Evolutionary conservation across 306 rosid genomes (phyloP).

Genomic region (Purshia tridentata): DNA sequence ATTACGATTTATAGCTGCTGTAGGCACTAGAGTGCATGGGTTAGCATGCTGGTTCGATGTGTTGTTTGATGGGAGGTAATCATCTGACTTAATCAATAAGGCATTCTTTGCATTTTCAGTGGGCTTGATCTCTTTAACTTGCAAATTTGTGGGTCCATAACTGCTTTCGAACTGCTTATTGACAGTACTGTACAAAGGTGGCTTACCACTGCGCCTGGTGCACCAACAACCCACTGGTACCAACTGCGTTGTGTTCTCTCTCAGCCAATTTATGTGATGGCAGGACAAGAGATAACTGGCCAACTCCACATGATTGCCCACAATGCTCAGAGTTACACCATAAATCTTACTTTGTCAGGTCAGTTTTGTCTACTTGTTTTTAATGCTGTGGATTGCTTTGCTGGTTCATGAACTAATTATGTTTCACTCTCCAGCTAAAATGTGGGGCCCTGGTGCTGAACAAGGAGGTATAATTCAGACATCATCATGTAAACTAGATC

Average conservation of each 20-base stretch:
- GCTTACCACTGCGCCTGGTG: constrained; percentile 95
- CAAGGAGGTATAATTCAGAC: constrained; percentile 93
- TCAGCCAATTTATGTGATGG: constrained; percentile 92
- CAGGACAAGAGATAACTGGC: constrained; percentile 97
- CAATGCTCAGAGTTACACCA: constrained; percentile 86
- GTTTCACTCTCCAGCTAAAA: constrained; percentile 58
- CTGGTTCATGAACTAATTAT: constrained; percentile 29
- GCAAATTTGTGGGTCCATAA: neutral
- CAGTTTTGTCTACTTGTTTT: constrained; percentile 18
- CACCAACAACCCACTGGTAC: constrained; percentile 97
- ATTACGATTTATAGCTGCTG: constrained; percentile 68
- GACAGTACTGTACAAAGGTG: constrained; percentile 89
- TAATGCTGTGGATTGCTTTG: constrained; percentile 10
- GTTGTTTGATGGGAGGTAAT: constrained; percentile 85
- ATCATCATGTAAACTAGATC: constrained; percentile 90
- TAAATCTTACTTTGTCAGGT: constrained; percentile 79
- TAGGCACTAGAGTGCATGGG: constrained; percentile 93
- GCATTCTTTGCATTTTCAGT: neutral
- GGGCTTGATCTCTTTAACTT: neutral
- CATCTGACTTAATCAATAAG: constrained; percentile 12
- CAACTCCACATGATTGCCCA: constrained; percentile 87
- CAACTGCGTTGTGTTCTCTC: constrained; percentile 91
- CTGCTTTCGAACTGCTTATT: constrained; percentile 18
- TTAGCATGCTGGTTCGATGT: constrained; percentile 99
- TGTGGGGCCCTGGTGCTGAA: constrained; percentile 98